These are phyloP conservation scores for Xylaria multiplex DNA, from an alignment of 2,329 filamentous ascomycete genomes.

Conservation along the genomic window DNA sequence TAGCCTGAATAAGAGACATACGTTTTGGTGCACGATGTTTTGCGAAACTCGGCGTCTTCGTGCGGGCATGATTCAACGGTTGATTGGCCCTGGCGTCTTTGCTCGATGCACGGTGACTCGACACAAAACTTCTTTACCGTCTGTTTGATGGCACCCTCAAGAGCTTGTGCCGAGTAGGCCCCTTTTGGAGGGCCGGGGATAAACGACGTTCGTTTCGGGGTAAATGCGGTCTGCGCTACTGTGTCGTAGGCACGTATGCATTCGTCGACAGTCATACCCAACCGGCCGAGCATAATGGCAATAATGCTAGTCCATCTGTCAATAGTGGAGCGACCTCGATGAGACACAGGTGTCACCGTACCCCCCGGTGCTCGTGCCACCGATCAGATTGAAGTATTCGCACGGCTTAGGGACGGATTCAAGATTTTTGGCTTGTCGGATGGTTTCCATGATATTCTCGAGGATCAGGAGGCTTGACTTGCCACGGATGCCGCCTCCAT, in stretches of 20 bases:
- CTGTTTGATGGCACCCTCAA: slow-evolving; percentile 41
- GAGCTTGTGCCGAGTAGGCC: slow-evolving; percentile 42
- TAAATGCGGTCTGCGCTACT: slow-evolving; percentile 39
- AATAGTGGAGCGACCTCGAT: not conserved
- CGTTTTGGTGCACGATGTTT: slow-evolving; percentile 43
- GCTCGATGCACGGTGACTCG: slow-evolving; percentile 34
- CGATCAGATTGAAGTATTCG: slow-evolving; percentile 44
- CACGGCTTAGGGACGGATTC: slow-evolving; percentile 40
- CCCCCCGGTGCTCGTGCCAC: slow-evolving; percentile 44
- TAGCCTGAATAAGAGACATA: slow-evolving; percentile 23
- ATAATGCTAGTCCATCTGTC: slow-evolving; percentile 38
- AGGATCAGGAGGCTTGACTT: slow-evolving; percentile 42
- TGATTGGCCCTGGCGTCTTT: slow-evolving; percentile 24
- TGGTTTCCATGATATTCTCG: slow-evolving; percentile 37
- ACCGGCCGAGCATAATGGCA: slow-evolving; percentile 47
- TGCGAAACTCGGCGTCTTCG: slow-evolving; percentile 40
- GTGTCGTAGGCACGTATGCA: slow-evolving; percentile 42
- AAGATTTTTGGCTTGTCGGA: slow-evolving; percentile 26
- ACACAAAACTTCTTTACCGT: slow-evolving; percentile 32
- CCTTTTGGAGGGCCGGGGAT: slow-evolving; percentile 35
- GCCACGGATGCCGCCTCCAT: slow-evolving; percentile 42
- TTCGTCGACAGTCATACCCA: slow-evolving; percentile 43
- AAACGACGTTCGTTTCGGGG: slow-evolving; percentile 35
- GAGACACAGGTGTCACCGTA: slow-evolving; percentile 14
- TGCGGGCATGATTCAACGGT: slow-evolving; percentile 39